Evolutionary conservation across 768 basidiomycete genomes (phyloP).

Genomic region (Xerocomellus dryophilus): DNA sequence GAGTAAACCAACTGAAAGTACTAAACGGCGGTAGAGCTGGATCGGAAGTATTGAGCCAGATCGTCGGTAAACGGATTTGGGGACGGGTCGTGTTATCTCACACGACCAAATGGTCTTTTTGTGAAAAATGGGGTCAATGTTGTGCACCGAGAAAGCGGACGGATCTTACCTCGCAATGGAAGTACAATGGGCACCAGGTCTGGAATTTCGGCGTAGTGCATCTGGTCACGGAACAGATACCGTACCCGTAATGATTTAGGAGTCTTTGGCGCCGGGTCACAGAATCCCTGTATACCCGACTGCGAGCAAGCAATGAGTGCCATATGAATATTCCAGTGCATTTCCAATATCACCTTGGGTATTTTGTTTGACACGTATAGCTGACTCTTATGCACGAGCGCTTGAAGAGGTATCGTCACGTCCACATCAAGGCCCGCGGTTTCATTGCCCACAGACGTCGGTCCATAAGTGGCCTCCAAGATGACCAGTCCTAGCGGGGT

Average conservation of each 20-base stretch:
- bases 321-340: neutral
- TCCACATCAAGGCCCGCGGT: constrained; percentile 60
- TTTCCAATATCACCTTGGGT: constrained; percentile 53
- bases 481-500: constrained; percentile 64
- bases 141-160: constrained; percentile 3
- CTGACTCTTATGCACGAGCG: constrained; percentile 75
- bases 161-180: constrained; percentile 65
- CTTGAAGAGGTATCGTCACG: constrained; percentile 79
- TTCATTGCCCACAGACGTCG: constrained; percentile 47
- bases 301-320: constrained; percentile 26
- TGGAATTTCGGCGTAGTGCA: constrained; percentile 76
- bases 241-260: constrained; percentile 67
- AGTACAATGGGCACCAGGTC: constrained; percentile 68
- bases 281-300: constrained; percentile 83
- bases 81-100: constrained; percentile 8
- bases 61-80: neutral
- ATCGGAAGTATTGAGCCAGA: constrained; percentile 6
- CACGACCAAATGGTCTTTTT: constrained; percentile 30
- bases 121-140: constrained; percentile 9
- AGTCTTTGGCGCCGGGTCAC: constrained; percentile 75
- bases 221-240: constrained; percentile 70
- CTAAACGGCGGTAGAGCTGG: neutral
- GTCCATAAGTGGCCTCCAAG: constrained; percentile 70
- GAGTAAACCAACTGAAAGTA: constrained; percentile 1
- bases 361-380: constrained; percentile 73